phyloP scores from a whole-genome alignment of 768 basidiomycete genomes.

The Mycena galopus region DNA sequence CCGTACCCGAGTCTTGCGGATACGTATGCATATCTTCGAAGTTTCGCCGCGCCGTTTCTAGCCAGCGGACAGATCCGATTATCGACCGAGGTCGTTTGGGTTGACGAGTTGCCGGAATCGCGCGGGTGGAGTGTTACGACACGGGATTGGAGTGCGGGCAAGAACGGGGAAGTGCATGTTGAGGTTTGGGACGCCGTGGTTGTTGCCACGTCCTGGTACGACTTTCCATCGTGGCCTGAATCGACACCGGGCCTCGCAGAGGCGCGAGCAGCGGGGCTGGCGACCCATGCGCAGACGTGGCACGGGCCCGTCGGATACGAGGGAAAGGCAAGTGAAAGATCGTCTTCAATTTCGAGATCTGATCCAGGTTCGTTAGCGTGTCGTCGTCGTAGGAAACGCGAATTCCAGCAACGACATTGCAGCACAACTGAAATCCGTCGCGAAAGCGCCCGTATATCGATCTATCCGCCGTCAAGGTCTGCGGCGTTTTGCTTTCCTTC shows the following conservation, averaged over 20 bases:
- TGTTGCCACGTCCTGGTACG: slow-evolving; percentile 49
- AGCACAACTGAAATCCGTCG: slow-evolving; percentile 56
- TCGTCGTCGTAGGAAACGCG: slow-evolving; percentile 63
- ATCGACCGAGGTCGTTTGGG: slow-evolving; percentile 42
- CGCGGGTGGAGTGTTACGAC: slow-evolving; percentile 45
- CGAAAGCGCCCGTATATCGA: slow-evolving; percentile 58
- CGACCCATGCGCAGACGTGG: slow-evolving; percentile 46
- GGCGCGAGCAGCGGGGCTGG: slow-evolving; percentile 35
- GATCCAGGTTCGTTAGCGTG: slow-evolving; percentile 47
- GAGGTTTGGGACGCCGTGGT: slow-evolving; percentile 52
- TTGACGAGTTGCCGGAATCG: slow-evolving; percentile 37
- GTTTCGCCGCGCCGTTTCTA: slow-evolving; percentile 42
- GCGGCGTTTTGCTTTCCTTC: slow-evolving; percentile 52
- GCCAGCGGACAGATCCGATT: slow-evolving; percentile 42
- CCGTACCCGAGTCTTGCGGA: slow-evolving; percentile 47
- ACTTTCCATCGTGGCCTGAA: slow-evolving; percentile 45
- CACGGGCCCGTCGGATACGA: slow-evolving; percentile 39
- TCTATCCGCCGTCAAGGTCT: slow-evolving; percentile 54
- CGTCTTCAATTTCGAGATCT: neutral
- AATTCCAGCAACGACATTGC: slow-evolving; percentile 68
- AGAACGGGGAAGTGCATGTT: slow-evolving; percentile 36
- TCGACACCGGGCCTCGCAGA: slow-evolving; percentile 43
- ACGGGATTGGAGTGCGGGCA: slow-evolving; percentile 40
- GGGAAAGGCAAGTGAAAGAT: slow-evolving; percentile 46
- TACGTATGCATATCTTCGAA: slow-evolving; percentile 43